These are phyloP conservation scores for Pestalotiopsis sp. DNA, from an alignment of 2,329 filamentous ascomycete genomes.

Conservation along the genomic window DNA sequence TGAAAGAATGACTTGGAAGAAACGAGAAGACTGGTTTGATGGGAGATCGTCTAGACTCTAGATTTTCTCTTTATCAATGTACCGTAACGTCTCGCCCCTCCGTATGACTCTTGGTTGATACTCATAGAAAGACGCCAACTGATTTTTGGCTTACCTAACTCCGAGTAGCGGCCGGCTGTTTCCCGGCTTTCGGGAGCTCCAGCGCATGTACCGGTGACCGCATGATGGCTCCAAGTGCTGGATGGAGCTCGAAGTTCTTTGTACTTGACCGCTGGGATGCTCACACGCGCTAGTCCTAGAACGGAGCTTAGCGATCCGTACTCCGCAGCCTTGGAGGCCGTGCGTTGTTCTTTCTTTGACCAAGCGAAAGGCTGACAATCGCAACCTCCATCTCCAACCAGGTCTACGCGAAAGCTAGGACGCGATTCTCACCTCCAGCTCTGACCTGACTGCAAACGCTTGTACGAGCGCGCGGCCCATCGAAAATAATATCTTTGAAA, in stretches of 20 bases:
- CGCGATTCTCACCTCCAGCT: neutral
- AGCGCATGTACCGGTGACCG: conserved; percentile 8
- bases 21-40: neutral
- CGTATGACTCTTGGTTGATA: conserved; percentile 3
- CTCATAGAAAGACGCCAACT: neutral
- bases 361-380: neutral
- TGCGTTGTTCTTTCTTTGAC: neutral
- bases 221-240: neutral
- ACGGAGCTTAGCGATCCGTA: neutral
- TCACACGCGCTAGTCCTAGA: neutral
- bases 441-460: neutral
- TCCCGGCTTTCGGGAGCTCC: conserved; percentile 2
- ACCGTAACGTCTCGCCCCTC: neutral
- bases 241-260: neutral
- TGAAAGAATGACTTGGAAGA: neutral
- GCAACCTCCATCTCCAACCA: neutral
- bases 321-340: neutral
- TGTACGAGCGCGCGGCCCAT: neutral
- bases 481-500: neutral
- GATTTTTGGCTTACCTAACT: conserved; percentile 22
- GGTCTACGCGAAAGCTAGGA: neutral
- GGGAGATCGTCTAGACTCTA: neutral
- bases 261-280: neutral
- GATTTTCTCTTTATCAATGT: neutral
- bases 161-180: conserved; percentile 17